phyloP scores from a whole-genome alignment of 495 filamentous ascomycete genomes.

The Aspergillus incahuasiensis region DNA sequence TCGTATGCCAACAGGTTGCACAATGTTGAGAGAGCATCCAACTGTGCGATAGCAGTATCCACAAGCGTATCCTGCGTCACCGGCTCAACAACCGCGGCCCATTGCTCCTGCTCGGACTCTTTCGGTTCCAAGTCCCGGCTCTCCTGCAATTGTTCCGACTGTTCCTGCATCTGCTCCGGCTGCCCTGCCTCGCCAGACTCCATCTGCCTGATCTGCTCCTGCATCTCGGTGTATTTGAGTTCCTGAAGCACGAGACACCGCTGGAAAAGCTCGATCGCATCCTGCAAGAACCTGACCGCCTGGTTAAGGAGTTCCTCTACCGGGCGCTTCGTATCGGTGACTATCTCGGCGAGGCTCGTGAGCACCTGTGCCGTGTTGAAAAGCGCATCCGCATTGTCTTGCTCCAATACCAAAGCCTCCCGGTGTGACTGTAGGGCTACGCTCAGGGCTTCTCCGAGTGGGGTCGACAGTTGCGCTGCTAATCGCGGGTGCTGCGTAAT shows the following conservation, averaged over 20 bases:
- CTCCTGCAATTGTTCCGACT: slow-evolving; percentile 6
- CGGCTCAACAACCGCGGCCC: slow-evolving; percentile 58
- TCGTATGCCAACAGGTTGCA: slow-evolving; percentile 49
- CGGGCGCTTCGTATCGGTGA: slow-evolving; percentile 44
- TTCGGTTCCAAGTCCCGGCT: slow-evolving; percentile 15
- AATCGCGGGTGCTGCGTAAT: slow-evolving; percentile 58
- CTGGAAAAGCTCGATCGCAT: slow-evolving; percentile 60
- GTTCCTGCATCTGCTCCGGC: slow-evolving; percentile 17
- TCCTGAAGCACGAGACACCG: slow-evolving; percentile 58
- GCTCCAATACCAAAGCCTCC: slow-evolving; percentile 51
- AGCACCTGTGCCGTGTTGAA: slow-evolving; percentile 70
- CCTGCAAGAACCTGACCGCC: slow-evolving; percentile 49
- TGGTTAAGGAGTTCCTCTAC: slow-evolving; percentile 36
- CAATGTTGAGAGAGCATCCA: slow-evolving; percentile 53
- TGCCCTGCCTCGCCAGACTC: slow-evolving; percentile 29
- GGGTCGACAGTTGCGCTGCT: slow-evolving; percentile 47
- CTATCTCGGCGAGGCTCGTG: slow-evolving; percentile 56
- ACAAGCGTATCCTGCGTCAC: slow-evolving; percentile 58
- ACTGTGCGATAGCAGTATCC: slow-evolving; percentile 59
- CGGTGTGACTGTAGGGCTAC: slow-evolving; percentile 57
- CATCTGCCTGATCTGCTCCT: slow-evolving; percentile 41
- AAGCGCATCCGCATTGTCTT: slow-evolving; percentile 58
- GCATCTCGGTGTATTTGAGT: slow-evolving; percentile 48
- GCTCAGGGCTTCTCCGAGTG: slow-evolving; percentile 47
- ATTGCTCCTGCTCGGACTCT: slow-evolving; percentile 45